These are phyloP conservation scores for Hymenochaete sp. DNA, from an alignment of 1,284 basidiomycete species.

Conservation along the genomic window DNA sequence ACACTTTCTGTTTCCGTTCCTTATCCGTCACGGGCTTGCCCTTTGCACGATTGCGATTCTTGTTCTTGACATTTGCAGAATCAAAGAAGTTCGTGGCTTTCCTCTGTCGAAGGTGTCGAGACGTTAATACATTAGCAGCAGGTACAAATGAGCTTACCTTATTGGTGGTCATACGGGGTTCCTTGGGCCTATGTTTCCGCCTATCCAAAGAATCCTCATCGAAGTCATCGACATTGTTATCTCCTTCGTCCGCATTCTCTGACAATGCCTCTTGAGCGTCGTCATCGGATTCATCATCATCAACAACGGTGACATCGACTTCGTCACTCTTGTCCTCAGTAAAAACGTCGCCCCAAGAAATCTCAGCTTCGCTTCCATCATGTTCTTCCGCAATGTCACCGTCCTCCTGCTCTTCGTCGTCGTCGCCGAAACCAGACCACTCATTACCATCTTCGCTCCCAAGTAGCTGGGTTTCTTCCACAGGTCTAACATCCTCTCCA, in stretches of 20 bases:
- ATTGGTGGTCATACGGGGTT: slow-evolving; percentile 80
- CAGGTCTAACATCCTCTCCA: slow-evolving; percentile 56
- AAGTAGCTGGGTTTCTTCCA: slow-evolving; percentile 38
- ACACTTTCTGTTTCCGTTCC: slow-evolving; percentile 37
- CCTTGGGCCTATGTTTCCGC: slow-evolving; percentile 37
- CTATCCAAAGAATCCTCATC: slow-evolving; percentile 14
- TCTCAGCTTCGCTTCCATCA: slow-evolving; percentile 23
- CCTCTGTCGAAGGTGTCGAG: slow-evolving; percentile 38
- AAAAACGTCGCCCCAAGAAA: slow-evolving; percentile 19
- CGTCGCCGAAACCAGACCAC: slow-evolving; percentile 21
- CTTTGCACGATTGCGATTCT: slow-evolving; percentile 57
- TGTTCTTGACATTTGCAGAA: slow-evolving; percentile 82
- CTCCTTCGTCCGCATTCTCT: slow-evolving; percentile 21
- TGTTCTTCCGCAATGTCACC: slow-evolving; percentile 20
- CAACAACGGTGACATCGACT: slow-evolving; percentile 31
- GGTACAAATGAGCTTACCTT: slow-evolving; percentile 42
- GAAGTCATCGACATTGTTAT: slow-evolving; percentile 7
- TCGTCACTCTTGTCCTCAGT: slow-evolving; percentile 20
- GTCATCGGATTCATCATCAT: slow-evolving; percentile 24
- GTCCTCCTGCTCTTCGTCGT: slow-evolving; percentile 12
- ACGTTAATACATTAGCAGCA: neutral
- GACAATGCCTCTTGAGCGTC: slow-evolving; percentile 16
- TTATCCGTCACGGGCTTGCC: slow-evolving; percentile 35
- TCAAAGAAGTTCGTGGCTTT: slow-evolving; percentile 92
- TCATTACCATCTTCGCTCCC: slow-evolving; percentile 21